Percentiles rank a stretch among this genome's conserved stretches.
Conservation (phyloP, 352 stramenopile genomes). For the Salisapilia sapeloensis region DNA sequence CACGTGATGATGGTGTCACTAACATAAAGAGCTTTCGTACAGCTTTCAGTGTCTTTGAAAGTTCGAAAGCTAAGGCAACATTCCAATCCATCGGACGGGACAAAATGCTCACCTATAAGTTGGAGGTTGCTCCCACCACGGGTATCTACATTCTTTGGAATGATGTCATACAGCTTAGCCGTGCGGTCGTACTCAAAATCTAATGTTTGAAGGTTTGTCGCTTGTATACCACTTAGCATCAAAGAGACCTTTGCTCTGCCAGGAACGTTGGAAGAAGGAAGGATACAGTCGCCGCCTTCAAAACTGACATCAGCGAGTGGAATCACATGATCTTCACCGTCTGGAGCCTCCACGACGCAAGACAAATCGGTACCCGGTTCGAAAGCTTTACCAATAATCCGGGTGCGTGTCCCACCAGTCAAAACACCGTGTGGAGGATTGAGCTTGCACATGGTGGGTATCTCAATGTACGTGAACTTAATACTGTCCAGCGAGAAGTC, state of each 20-base stretch:
- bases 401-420: slow-evolving; percentile 11
- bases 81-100: slow-evolving; percentile 9
- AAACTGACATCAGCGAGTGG: too few species aligned
- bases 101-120: slow-evolving; percentile 30
- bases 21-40: slow-evolving; percentile 10
- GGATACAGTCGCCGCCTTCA: slow-evolving; percentile 11
- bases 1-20: slow-evolving; percentile 15
- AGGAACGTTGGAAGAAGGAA: slow-evolving; percentile 3
- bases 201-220: slow-evolving; percentile 5
- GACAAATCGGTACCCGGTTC: too few species aligned
- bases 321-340: too few species aligned
- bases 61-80: slow-evolving; percentile 27
- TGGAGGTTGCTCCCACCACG: slow-evolving; percentile 9
- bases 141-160: slow-evolving; percentile 24
- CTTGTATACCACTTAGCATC: slow-evolving; percentile 9
- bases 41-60: slow-evolving; percentile 4
- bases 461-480: slow-evolving; percentile 23
- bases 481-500: slow-evolving; percentile 16
- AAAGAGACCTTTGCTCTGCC: slow-evolving; percentile 10
- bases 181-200: slow-evolving; percentile 16
- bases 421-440: slow-evolving; percentile 13
- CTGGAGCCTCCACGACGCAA: too few species aligned
- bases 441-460: slow-evolving; percentile 30
- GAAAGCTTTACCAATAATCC: too few species aligned
- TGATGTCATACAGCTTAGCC: slow-evolving; percentile 13